Evolutionary conservation across 225 moss, liverwort and hornwort genomes (phyloP), one percentile per base, ranked within the genome.

Genomic region (Straminergon stramineum): DNA sequence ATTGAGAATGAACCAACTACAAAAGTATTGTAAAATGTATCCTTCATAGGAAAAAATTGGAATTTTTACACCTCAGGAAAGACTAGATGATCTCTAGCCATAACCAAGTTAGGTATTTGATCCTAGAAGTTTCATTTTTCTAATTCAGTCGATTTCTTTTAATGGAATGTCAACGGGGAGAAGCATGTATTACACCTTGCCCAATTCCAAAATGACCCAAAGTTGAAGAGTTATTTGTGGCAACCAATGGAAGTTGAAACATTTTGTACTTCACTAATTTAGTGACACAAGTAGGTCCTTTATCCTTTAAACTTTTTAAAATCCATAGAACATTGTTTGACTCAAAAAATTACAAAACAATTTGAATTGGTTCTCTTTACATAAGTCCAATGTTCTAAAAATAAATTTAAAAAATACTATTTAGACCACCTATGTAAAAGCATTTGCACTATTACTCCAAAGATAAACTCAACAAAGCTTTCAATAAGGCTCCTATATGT

Each of bases 321-420:
- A 52, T 21, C 17, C 1, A 76, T 52, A 52, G 8, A 52, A 32
- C 12, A 13, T 32, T 13, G 5, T 32, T 4, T 20, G 2, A 45
- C 11, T 51, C 2, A 32, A 0, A 48, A 32, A 20, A 20, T 32
- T 52, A 75, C 0, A 5, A 51, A 51, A 51, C 4, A 13, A 20
- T 0, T 1, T 75, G 1, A 3, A 12, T 32, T 32, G 75, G 2
- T 20, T 31, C 0, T 31, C 0, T 31, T 5, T 51, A 32, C 0
- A 75, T 7, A 20, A 52, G 1, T 2, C 2, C 51, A 32, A 51
- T 0, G 21, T 32, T 75, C 5, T 75, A 13, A 51, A 31, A 74
- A 45, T 27, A 27, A 12, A 3, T 9, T 15, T n/a, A 1, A 16
- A 43, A 71, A 48, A 45, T 10, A 32, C 5, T 19, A 20, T 19